Base-by-base conservation (phyloP, 805 yeast genomes). In the Starmerella tilneyi region DNA sequence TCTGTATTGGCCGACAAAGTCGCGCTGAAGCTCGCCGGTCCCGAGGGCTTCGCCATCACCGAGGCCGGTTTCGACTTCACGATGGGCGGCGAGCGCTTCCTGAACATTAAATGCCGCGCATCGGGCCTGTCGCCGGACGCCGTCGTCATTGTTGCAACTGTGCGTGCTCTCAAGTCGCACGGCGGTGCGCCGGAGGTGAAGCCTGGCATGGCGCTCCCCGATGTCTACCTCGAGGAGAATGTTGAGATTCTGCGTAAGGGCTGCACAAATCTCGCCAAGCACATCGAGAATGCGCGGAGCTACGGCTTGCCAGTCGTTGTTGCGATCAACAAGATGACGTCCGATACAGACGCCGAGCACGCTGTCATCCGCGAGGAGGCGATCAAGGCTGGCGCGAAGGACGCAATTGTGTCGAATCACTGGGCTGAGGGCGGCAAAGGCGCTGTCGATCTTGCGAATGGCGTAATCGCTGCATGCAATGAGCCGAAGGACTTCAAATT, bases 1-100 rank as follows among this genome's bases (percentile, higher is more conserved):
- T 88, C 96, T 11, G 88, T 89, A 15, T 69, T 89, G 46, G 96
- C 97, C 46, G 98, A 89, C 63, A 79, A 79, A 63, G 76, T 89
- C 66, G 98, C 94, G 5, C 72, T 89, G 61, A 86, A 89, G 67
- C 75, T 89, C 56, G 86, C 94, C 15, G 92, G 92, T 57, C 69
- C 76, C 28, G 73, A 62, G 43, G 97, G 97, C 54, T 89, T 76
- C 61, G 97, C 86, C 45, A 84, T 89, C 50, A 89, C 98, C 41
- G 98, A 89, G 66, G 96, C 97, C 31, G 98, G 98, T 43, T 89
- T 89, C 68, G 97, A 89, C 66, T 89, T 92, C 72, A 89, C 96
- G 40, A 89, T 89, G 97, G 98, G 98, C 54, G 97, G 97, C 56
- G 98, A 89, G 71, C 76, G 97, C 59, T 89, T 89, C 69, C 76